These are phyloP conservation scores for Cutaneotrichosporon curvatum DNA, from an alignment of 1,284 basidiomycete species.

Conservation along the genomic window DNA sequence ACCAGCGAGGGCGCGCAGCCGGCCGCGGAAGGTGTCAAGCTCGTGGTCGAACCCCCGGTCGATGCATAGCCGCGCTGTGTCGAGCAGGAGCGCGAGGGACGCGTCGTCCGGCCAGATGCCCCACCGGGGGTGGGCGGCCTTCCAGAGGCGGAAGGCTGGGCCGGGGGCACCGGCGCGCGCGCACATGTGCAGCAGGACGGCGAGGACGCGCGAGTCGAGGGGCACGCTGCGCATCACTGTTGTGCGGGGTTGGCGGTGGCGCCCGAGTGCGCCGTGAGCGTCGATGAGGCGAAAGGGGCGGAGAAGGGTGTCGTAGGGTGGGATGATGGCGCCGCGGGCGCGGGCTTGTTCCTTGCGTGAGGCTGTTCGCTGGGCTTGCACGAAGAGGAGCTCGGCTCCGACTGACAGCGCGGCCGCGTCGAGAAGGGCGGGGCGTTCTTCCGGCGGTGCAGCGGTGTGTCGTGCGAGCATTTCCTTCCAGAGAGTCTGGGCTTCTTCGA, in stretches of 20 bases:
- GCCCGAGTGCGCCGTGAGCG: background rate
- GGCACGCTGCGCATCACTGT: slow-evolving; percentile 5
- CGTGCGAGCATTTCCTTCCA: slow-evolving; percentile 20
- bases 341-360: background rate
- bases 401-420: slow-evolving; percentile 28
- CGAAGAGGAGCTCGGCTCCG: slow-evolving; percentile 19
- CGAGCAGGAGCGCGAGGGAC: slow-evolving; percentile 28
- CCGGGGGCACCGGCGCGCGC: slow-evolving; percentile 9
- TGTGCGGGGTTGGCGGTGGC: background rate
- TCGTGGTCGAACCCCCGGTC: slow-evolving; percentile 7
- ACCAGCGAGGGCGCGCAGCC: slow-evolving; percentile 23
- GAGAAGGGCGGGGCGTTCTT: slow-evolving; percentile 12
- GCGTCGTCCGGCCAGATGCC: slow-evolving; percentile 27
- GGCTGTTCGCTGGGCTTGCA: background rate
- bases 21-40: slow-evolving; percentile 13
- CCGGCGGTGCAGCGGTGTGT: background rate
- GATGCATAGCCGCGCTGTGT: slow-evolving; percentile 19
- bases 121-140: slow-evolving; percentile 31
- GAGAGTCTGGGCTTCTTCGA: slow-evolving; percentile 16
- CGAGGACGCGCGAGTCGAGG: slow-evolving; percentile 29
- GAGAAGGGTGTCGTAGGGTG: background rate
- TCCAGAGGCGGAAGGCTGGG: slow-evolving; percentile 32
- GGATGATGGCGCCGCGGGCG: too few relatives aligned
- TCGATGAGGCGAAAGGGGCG: background rate
- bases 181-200: slow-evolving; percentile 29